Evolutionary conservation across 768 basidiomycete genomes (phyloP), one percentile per base, ranked within the genome.

Genomic region (Lepiota venenata): DNA sequence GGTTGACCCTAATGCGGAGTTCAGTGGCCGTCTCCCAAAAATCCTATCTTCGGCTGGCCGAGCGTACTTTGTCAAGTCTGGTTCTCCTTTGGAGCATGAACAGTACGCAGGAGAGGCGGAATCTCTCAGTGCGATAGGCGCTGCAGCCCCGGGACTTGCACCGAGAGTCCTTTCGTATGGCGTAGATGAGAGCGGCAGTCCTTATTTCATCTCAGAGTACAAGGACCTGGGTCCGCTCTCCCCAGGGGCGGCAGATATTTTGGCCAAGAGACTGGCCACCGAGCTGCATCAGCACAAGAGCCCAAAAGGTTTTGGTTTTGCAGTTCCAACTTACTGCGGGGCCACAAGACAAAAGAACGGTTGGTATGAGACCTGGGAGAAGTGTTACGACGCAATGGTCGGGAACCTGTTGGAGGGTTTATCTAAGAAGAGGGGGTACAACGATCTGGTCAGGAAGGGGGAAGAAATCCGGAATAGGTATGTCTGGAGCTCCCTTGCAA

Each of bases 191-290:
- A 63, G 66, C 18, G 78, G 76, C 9, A 66, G 61, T 32, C 86
- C 87, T 0, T 87, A 78, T 64, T 86, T 91, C 69, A 76, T 91
- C 43, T 87, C 85, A 0, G 85, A 91, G 64, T 89, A 88, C 73
- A 88, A 83, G 64, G 73, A 82, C 32, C 68, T 91, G 14, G 64
- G 66, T 0, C 60, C 72, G 27, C 70, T 91, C 14, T 75, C 75
- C 11, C 64, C 68, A 20, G 58, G 66, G 15, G 70, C 81, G 11
- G 84, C 81, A 2, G 66, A 68, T 44, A 61, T 68, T 11, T 74
- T 91, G 6, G 90, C 81, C 8, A 74, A 73, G 65, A 75, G 85
- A 40, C 59, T 92, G 52, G 88, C 88, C 0, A 77, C 70, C 2
- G 87, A 91, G 62, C 65, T 92, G 52, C 90, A 92, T 53, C 61